Percentiles rank a stretch among this genome's conserved stretches.
Evolutionary conservation across 441 rosid genomes (phyloP).

Genomic region (Aquilaria agallochum): DNA sequence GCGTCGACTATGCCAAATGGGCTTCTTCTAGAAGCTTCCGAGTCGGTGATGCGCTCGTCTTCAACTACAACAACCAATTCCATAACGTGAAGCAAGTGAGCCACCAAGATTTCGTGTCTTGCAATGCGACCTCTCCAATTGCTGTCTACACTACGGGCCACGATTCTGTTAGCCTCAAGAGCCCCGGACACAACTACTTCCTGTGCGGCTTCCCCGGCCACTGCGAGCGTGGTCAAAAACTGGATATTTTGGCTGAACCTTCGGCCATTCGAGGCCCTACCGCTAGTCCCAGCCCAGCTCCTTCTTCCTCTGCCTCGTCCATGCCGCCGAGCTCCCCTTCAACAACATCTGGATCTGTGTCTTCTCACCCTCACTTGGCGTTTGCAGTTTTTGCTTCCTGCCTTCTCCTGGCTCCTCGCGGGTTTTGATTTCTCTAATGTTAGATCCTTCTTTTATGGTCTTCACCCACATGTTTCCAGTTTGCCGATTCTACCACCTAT

Average conservation of each 20-base stretch:
- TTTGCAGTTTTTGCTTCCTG: too few species aligned
- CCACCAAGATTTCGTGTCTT: slow-evolving; percentile 7
- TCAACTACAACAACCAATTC: slow-evolving; percentile 17
- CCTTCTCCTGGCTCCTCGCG: too few species aligned
- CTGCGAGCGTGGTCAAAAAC: background rate
- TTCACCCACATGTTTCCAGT: too few species aligned
- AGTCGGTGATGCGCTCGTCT: background rate
- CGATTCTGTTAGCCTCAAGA: slow-evolving; percentile 12
- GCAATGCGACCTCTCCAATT: slow-evolving; percentile 16
- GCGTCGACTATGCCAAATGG: too few species aligned
- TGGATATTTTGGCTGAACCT: slow-evolving; percentile 9
- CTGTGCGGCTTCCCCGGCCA: slow-evolving; percentile 6
- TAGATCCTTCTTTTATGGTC: too few species aligned
- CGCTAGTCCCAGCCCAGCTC: background rate
- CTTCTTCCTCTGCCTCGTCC: too few species aligned
- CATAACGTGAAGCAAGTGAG: slow-evolving; percentile 24
- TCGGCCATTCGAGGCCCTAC: background rate
- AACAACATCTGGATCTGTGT: background rate
- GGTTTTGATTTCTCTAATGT: too few species aligned
- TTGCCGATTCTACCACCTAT: too few species aligned
- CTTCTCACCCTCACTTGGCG: too few species aligned
- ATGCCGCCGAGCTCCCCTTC: background rate
- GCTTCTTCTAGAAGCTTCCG: too few species aligned
- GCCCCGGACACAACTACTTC: slow-evolving; percentile 8
- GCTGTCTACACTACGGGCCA: slow-evolving; percentile 14